Evolutionary conservation across 441 rosid genomes (phyloP).

Genomic region (Arabidopsis hybrid): DNA sequence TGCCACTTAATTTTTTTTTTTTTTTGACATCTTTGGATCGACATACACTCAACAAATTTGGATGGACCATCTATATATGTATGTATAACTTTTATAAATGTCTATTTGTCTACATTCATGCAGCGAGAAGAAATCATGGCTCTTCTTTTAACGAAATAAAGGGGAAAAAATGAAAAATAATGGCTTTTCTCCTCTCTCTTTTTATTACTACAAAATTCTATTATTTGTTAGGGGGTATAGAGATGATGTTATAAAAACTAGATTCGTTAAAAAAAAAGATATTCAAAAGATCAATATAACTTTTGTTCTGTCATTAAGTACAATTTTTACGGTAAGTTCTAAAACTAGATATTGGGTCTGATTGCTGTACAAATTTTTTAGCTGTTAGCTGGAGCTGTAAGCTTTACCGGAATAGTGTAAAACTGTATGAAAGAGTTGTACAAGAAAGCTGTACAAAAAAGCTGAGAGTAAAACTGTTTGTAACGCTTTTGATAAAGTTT

Average conservation of each 20-base stretch:
- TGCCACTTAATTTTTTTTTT: constrained; percentile 27
- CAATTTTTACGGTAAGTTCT: neutral
- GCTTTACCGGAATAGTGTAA: too few species aligned
- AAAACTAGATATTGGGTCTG: too few species aligned
- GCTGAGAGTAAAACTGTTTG: too few species aligned
- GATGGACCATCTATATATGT: constrained; percentile 9
- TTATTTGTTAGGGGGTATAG: neutral
- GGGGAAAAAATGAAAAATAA: neutral
- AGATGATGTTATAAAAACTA: neutral
- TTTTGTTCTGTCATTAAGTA: neutral
- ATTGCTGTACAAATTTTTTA: too few species aligned
- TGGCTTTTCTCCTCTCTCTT: neutral
- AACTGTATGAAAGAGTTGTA: too few species aligned
- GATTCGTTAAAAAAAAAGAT: neutral
- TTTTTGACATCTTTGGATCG: too few species aligned
- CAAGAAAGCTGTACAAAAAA: too few species aligned
- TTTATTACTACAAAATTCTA: neutral
- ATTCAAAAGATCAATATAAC: neutral
- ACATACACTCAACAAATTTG: neutral
- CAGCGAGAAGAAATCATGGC: constrained; percentile 4
- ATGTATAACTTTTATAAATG: neutral
- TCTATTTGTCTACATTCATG: constrained; percentile 32
- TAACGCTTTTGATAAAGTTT: too few species aligned
- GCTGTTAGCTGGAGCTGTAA: too few species aligned
- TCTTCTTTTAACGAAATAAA: neutral